Evolutionary conservation across 1,284 basidiomycete genomes (phyloP), one percentile per base, ranked within the genome.

Genomic region (Heterobasidion occidentale): DNA sequence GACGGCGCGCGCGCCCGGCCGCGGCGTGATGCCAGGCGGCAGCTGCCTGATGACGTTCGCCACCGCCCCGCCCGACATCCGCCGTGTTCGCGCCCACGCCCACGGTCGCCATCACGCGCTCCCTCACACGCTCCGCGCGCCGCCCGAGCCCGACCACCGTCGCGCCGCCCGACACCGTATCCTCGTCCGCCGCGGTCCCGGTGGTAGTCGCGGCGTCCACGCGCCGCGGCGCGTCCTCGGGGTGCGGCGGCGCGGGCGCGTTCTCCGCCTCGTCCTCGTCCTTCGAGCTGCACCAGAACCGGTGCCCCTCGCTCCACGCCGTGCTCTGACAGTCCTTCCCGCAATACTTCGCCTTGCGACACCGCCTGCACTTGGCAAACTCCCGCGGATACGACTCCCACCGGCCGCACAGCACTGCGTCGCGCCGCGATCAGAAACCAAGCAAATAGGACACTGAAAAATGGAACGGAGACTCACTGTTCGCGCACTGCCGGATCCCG

Each of bases 341-440:
- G 70, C 97, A 99, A 70, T 99, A 99, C 71, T 99, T 99, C 9
- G 96, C 96, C 73, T 98, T 98, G 63, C 95, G 76, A 74, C 97
- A 99, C 60, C 95, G 77, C 55, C 97, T 74, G 67, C 96, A 99
- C 70, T 99, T 99, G 17, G 96, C 95, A 73, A 99, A 99, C 71
- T 99, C 94, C 36, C 95, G 81, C 5, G 96, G 92, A 64, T 86
- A 93, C 20, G 80, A 77, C 71, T 99, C 96, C 97, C 96, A 98
- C 63, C 84, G 84, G 0, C 96, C 96, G 65, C 97, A 99, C 51
- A 90, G 79, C 93, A 97, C 88, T 90, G 59, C 3, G n/a, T n/a
- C n/a, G n/a, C n/a, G 14, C 47, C 12, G 7, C 11, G n/a, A 38
- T 51, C 17, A 38, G 17, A 7, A 3, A 48, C n/a, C 11, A 11